Evolutionary conservation across 176 grass and related monocot species (phyloP).

Genomic region (Zoysia pacifica): DNA sequence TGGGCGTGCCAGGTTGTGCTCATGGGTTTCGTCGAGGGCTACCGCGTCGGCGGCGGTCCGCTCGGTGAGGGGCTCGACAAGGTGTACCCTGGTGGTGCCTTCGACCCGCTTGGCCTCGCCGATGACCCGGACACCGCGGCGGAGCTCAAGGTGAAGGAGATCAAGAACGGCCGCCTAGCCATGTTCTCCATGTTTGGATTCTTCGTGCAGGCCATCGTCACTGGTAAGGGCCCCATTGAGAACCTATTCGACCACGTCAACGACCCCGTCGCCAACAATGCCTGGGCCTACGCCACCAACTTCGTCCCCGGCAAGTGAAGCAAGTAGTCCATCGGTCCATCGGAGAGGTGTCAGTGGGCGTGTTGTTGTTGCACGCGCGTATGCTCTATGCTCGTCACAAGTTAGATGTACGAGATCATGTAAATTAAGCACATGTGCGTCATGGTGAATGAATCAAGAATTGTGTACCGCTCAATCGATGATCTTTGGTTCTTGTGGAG

Average conservation of each 20-base stretch:
- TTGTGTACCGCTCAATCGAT: too few species aligned
- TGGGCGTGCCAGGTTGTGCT: conserved; percentile 70
- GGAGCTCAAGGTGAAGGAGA: conserved; percentile 93
- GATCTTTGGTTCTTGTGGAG: too few species aligned
- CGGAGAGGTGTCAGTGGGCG: too few species aligned
- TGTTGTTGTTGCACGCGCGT: too few species aligned
- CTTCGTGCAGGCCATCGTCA: conserved; percentile 97
- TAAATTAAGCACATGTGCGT: too few species aligned
- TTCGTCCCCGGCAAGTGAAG: conserved; percentile 85
- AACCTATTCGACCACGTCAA: conserved; percentile 92
- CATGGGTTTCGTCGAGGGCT: conserved; percentile 84
- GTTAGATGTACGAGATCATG: too few species aligned
- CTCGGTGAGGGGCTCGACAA: conserved; percentile 69
- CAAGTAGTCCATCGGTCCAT: too few species aligned
- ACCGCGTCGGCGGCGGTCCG: conserved; percentile 68
- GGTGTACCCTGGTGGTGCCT: conserved; percentile 67
- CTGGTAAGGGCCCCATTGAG: conserved; percentile 88
- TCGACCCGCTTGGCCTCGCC: conserved; percentile 67
- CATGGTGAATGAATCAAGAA: too few species aligned
- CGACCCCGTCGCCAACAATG: conserved; percentile 94
- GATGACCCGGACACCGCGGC: conserved; percentile 75
- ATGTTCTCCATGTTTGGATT: conserved; percentile 99
- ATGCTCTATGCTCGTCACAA: too few species aligned
- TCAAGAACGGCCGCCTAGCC: conserved; percentile 91
- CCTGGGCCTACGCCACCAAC: conserved; percentile 97